Base-by-base conservation (phyloP, 805 yeast genomes). In the Saccharomycopsis malanga region DNA sequence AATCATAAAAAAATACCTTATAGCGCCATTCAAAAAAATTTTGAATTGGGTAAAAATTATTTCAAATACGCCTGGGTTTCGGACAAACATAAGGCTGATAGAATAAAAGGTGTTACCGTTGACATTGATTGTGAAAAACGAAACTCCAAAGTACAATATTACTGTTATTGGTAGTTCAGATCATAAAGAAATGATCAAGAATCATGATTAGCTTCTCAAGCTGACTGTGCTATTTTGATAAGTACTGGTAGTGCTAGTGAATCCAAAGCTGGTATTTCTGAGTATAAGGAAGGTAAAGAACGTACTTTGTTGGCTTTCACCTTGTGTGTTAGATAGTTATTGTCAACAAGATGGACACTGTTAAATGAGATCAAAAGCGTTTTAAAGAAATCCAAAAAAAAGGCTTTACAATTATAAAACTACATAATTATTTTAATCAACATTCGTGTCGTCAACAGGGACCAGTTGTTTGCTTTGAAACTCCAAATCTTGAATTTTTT, bases 11-110 rank as follows among this genome's bases (percentile, higher is more conserved):
- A n/a, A n/a, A n/a, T n/a, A n/a, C n/a, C n/a, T n/a, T n/a, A n/a
- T n/a, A n/a, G n/a, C n/a, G n/a, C n/a, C n/a, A n/a, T n/a, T n/a
- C n/a, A n/a, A n/a, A n/a, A n/a, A n/a, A n/a, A n/a, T n/a, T n/a
- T n/a, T n/a, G 95, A 87, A 74, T 84, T 84, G 70, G 95, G 95
- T 67, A 87, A 86, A 81, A 93, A 95, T 74, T 87, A 96, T 67
- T 88, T 87, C 87, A 87, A 87, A 76, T 84, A 87, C 84, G 96
- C 96, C 64, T 87, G 96, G 96, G 94, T 87, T 63, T 79, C 87
- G 72, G 96, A 87, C 79, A 87, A 87, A 73, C 77, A 87, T 62
- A 84, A 85, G 84, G 94, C 94, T 67, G 96, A 87, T 78, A 82
- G 96, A 74, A 89, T 84, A 73, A 84, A 95, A 77, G 95, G 95